Evolutionary conservation across 1,284 basidiomycete genomes (phyloP).

Genomic region (Phellinidium pouzarii): DNA sequence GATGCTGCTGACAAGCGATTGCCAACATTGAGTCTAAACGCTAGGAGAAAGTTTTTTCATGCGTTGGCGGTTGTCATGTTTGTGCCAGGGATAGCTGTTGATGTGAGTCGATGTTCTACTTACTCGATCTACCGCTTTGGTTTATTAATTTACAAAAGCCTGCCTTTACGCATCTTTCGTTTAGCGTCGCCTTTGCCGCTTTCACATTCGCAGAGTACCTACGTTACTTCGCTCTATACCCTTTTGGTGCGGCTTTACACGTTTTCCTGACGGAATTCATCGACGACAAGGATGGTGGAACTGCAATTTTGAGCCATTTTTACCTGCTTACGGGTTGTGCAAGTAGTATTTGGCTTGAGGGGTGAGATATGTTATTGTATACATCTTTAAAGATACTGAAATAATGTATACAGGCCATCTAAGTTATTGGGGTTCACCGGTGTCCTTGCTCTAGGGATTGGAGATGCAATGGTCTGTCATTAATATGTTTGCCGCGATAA

Average conservation of each 20-base stretch:
- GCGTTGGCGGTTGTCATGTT: conserved; percentile 94
- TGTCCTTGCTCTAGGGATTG: conserved; percentile 84
- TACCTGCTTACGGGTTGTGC: conserved; percentile 96
- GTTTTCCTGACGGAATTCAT: conserved; percentile 97
- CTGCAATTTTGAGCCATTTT: conserved; percentile 95
- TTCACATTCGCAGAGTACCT: conserved; percentile 97
- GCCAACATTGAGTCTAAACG: conserved; percentile 87
- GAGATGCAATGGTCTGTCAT: conserved; percentile 78
- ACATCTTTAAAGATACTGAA: not conserved
- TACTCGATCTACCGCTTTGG: conserved; percentile 7
- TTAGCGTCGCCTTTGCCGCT: conserved; percentile 87
- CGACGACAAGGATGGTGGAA: conserved; percentile 92
- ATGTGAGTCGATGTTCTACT: conserved; percentile 54
- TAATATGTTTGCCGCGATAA: not conserved
- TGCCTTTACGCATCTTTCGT: conserved; percentile 91
- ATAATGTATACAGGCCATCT: conserved; percentile 43
- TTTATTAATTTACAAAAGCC: conserved; percentile 50
- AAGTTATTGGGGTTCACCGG: conserved; percentile 82
- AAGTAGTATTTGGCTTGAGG: conserved; percentile 91
- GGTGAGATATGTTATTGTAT: conserved; percentile 43
- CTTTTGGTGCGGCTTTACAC: conserved; percentile 90
- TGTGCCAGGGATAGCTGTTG: conserved; percentile 85
- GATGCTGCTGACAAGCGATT: conserved; percentile 85
- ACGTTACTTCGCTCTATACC: conserved; percentile 97
- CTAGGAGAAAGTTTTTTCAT: conserved; percentile 97